Evolutionary conservation across 1,139 yeast genomes (phyloP), one percentile per base, ranked within the genome.

Genomic region (Lodderomyces elongisporus): DNA sequence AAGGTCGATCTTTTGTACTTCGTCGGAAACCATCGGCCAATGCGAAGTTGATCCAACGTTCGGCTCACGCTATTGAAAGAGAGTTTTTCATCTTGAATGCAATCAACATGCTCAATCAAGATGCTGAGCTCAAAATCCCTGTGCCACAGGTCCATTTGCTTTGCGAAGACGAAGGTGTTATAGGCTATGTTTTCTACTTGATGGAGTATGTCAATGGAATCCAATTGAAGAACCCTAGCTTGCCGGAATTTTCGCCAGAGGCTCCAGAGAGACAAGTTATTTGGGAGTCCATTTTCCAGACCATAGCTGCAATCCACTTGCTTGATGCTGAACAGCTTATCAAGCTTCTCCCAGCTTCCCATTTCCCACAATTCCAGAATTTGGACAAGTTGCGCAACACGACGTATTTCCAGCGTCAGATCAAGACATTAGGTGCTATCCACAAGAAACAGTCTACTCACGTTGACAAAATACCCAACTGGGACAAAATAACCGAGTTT

Each of bases 21-120:
- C 60, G 85, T 39, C 63, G 79, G 43, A 78, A 79, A 48, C 85
- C 85, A 0, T 65, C 71, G n/a, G 68, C 79, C 3, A 73, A 72
- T 43, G 52, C 52, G 30, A 62, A 73, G 39, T 59, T 79, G 37
- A 71, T 77, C 14, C 71, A 79, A 18, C 70, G 65, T 41, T 69
- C 78, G 7, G 84, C 85, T 0, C 85, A 79, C 51, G 77, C 84
- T 5, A 73, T 79, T 23, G 85, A 79, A 46, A 52, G 85, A 20
- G 85, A 79, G 47, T 78, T 73, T 46, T 65, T 65, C 51, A 67
- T 78, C 52, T 54, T 78, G 27, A 61, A 63, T 33, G 77, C 77
- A 2, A 64, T 73, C 26, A 57, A 62, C 16, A 49, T 49, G 1
- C 58, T 63, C 37, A 64, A 66, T 36, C 38, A 51, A 16, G 37